phyloP scores from a whole-genome alignment of 352 stramenopile species.

The Pseudoperonospora humuli region DNA sequence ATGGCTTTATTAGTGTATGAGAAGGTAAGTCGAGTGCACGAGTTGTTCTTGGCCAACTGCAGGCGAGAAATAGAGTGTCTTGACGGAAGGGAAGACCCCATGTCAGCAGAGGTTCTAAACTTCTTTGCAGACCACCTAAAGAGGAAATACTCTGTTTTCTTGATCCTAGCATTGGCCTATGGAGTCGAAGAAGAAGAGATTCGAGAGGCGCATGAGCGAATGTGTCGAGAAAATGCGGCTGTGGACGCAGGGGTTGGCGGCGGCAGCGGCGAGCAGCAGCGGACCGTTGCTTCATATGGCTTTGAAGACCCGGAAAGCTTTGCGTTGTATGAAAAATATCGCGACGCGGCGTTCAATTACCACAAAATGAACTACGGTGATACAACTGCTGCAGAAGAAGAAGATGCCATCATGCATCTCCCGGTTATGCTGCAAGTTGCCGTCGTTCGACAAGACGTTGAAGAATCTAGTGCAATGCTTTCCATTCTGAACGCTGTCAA shows the following conservation, averaged over 20 bases:
- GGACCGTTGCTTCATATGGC: constrained; percentile 45
- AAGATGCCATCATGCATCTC: constrained; percentile 87
- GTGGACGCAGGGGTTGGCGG: constrained; percentile 66
- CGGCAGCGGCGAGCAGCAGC: constrained; percentile 48
- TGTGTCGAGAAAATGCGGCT: constrained; percentile 75
- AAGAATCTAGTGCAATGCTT: constrained; percentile 67
- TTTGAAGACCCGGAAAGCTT: constrained; percentile 73
- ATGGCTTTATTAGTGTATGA: constrained; percentile 86
- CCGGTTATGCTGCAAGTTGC: constrained; percentile 82
- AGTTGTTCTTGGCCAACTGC: constrained; percentile 76
- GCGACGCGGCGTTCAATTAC: constrained; percentile 73
- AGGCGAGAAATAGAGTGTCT: constrained; percentile 61
- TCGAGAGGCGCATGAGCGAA: constrained; percentile 66
- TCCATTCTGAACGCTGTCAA: constrained; percentile 76
- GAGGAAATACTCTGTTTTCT: constrained; percentile 82
- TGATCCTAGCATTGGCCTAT: constrained; percentile 74
- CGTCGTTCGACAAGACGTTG: constrained; percentile 54
- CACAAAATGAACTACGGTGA: constrained; percentile 85
- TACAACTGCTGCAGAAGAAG: constrained; percentile 60
- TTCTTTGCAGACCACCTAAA: constrained; percentile 85
- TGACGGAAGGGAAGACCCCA: constrained; percentile 30
- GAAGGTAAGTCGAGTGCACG: constrained; percentile 83
- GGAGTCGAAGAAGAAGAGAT: constrained; percentile 74
- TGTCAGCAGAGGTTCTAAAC: constrained; percentile 58
- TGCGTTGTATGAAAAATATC: constrained; percentile 81